These are phyloP conservation scores for Jackrogersella minutella DNA, from an alignment of 495 filamentous ascomycete genomes.

Conservation along the genomic window DNA sequence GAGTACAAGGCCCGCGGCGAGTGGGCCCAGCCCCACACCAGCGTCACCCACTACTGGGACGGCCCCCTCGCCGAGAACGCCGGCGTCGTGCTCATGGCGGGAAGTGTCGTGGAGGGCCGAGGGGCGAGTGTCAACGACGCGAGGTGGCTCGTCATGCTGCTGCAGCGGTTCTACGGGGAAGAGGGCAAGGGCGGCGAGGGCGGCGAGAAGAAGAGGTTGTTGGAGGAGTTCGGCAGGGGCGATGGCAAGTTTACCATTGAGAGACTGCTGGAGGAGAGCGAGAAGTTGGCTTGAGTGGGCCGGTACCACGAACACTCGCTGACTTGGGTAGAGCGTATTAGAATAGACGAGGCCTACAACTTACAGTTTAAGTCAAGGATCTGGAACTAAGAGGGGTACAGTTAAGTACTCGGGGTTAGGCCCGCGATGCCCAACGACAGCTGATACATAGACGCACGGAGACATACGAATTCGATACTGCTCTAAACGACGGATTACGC, in stretches of 20 bases:
- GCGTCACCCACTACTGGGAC: slow-evolving; percentile 87
- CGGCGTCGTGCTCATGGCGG: slow-evolving; percentile 84
- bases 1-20: slow-evolving; percentile 92
- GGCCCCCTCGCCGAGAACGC: slow-evolving; percentile 65
- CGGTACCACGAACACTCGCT: too few relatives aligned
- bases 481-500: neutral
- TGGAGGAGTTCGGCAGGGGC: slow-evolving; percentile 83
- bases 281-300: slow-evolving; percentile 78
- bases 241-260: slow-evolving; percentile 83
- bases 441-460: neutral
- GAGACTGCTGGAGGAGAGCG: slow-evolving; percentile 82
- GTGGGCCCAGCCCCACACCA: slow-evolving; percentile 90
- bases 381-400: too few relatives aligned
- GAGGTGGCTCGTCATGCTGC: slow-evolving; percentile 86
- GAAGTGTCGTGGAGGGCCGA: slow-evolving; percentile 74
- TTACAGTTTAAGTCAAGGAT: too few relatives aligned
- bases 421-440: neutral
- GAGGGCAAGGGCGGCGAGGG: too few relatives aligned
- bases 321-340: too few relatives aligned
- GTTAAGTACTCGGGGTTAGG: too few relatives aligned
- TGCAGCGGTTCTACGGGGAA: slow-evolving; percentile 97
- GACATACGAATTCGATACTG: neutral
- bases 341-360: too few relatives aligned
- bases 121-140: slow-evolving; percentile 83
- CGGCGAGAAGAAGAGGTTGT: slow-evolving; percentile 63